A percentile compares a stretch with the other conserved stretches of the same genome.
Conservation (phyloP, 108 stramenopile species). For the Cyclotella atomus region DNA sequence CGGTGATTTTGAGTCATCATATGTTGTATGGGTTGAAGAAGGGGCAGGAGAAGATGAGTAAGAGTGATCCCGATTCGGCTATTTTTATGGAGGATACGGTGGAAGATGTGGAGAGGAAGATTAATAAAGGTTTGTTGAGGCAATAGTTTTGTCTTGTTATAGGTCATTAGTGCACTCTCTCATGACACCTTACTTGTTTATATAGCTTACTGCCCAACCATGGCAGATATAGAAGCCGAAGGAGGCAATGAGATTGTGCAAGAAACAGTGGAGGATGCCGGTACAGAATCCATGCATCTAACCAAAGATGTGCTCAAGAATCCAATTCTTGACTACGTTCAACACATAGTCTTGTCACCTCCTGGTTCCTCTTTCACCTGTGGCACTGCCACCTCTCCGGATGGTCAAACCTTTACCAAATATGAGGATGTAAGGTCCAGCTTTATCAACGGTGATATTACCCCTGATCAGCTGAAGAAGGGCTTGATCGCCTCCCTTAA, state of each 20-base stretch:
- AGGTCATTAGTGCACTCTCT: background rate
- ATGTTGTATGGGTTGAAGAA: constrained; percentile 97
- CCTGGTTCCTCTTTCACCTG: constrained; percentile 58
- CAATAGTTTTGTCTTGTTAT: too few species aligned
- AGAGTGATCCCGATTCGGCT: constrained; percentile 98
- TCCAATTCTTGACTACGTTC: constrained; percentile 96
- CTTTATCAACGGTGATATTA: constrained; percentile 80
- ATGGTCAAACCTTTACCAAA: constrained; percentile 43
- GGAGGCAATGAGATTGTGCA: background rate
- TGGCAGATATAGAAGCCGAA: constrained; percentile 15
- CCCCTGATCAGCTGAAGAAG: constrained; percentile 74
- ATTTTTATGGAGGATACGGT: constrained; percentile 99
- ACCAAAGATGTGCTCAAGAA: constrained; percentile 85
- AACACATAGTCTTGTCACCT: constrained; percentile 93
- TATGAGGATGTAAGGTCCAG: constrained; percentile 86
- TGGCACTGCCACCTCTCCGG: constrained; percentile 29
- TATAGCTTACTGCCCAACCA: constrained; percentile 10
- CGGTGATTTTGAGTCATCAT: constrained; percentile 93
- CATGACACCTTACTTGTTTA: background rate
- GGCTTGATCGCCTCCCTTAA: constrained; percentile 91
- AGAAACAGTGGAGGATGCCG: constrained; percentile 55
- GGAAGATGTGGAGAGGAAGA: constrained; percentile 94
- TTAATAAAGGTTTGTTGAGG: constrained; percentile 71
- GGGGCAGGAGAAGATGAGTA: constrained; percentile 99
- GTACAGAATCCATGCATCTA: constrained; percentile 90